These are phyloP conservation scores for Ceratobasidium sp. DNA, from an alignment of 1,284 basidiomycete genomes.

Conservation along the genomic window DNA sequence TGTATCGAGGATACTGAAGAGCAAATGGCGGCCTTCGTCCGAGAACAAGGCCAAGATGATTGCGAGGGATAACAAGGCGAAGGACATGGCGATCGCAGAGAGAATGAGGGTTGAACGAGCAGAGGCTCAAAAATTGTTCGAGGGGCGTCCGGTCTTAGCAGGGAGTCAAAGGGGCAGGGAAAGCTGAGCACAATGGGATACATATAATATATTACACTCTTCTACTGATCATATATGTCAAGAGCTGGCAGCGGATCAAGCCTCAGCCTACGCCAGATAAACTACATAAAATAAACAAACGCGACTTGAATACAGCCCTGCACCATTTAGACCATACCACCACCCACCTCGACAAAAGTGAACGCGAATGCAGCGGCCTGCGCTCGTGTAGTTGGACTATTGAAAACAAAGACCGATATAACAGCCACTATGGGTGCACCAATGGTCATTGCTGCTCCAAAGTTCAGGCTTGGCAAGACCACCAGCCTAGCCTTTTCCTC, in stretches of 20 bases:
- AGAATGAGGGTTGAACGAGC: slow-evolving; percentile 50
- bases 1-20: slow-evolving; percentile 83
- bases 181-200: background rate
- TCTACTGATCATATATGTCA: slow-evolving; percentile 18
- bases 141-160: slow-evolving; percentile 9
- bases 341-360: slow-evolving; percentile 36
- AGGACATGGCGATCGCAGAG: slow-evolving; percentile 62
- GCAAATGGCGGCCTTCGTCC: slow-evolving; percentile 75
- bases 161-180: background rate
- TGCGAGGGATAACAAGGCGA: slow-evolving; percentile 64
- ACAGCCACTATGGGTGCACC: slow-evolving; percentile 1
- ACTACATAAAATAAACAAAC: slow-evolving; percentile 29
- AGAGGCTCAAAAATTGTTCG: slow-evolving; percentile 1
- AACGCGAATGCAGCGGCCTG: background rate
- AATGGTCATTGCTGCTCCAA: background rate
- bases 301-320: slow-evolving; percentile 26
- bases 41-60: slow-evolving; percentile 46
- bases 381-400: slow-evolving; percentile 20
- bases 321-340: slow-evolving; percentile 23
- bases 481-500: background rate
- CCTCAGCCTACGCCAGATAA: slow-evolving; percentile 25
- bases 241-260: slow-evolving; percentile 13
- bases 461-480: slow-evolving; percentile 13
- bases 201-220: slow-evolving; percentile 21
- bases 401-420: slow-evolving; percentile 1